Evolutionary conservation across 805 yeast species (phyloP).

Genomic region (Priceomyces medius): DNA sequence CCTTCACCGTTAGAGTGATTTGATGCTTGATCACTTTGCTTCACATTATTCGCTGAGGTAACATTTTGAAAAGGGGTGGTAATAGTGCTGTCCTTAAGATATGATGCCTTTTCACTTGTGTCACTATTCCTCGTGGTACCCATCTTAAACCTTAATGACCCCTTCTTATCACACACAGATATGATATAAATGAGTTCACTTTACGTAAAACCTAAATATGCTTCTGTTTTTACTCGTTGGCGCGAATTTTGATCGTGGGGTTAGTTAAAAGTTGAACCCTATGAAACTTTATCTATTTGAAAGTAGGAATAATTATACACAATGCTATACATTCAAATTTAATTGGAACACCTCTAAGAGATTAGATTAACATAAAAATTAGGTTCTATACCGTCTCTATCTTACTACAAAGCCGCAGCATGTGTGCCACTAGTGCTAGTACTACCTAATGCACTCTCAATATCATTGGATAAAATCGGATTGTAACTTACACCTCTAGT

Average conservation of each 20-base stretch:
- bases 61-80: neutral
- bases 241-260: constrained; percentile 1
- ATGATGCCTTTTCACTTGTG: neutral
- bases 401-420: neutral
- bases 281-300: neutral
- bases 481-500: constrained; percentile 35
- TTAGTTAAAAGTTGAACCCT: neutral
- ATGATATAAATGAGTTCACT: neutral
- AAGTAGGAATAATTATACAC: neutral
- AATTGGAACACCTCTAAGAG: neutral
- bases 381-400: neutral
- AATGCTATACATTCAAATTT: neutral
- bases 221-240: neutral
- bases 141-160: neutral
- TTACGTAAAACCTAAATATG: neutral
- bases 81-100: neutral
- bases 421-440: neutral
- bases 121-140: neutral
- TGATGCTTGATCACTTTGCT: neutral
- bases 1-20: neutral
- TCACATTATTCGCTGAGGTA: neutral
- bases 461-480: constrained; percentile 26
- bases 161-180: neutral
- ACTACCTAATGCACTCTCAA: constrained; percentile 12
- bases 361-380: neutral